These are phyloP conservation scores for Inonotus obliquus DNA, from an alignment of 1,284 basidiomycete species.

Conservation along the genomic window DNA sequence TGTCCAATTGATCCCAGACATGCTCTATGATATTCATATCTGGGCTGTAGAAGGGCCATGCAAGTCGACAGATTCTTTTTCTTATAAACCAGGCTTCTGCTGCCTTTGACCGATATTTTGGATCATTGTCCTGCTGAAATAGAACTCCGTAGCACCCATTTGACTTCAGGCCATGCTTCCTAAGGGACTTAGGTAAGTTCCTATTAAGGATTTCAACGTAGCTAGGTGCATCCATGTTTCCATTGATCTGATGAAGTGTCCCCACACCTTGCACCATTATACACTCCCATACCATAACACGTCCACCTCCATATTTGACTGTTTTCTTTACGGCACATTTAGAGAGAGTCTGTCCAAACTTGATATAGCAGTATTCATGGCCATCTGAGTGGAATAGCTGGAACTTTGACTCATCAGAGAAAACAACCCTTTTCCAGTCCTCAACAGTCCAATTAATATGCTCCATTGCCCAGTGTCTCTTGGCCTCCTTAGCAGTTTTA, in stretches of 20 bases:
- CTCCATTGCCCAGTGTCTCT: constrained; percentile 13
- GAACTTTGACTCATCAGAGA: constrained; percentile 26
- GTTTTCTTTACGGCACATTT: constrained; percentile 19
- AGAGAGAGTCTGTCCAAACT: constrained; percentile 20
- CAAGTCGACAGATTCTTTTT: constrained; percentile 27
- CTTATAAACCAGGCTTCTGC: constrained; percentile 30
- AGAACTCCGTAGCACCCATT: constrained; percentile 10
- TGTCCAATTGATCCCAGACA: constrained; percentile 31
- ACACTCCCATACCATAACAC: constrained; percentile 30
- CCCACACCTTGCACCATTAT: constrained; percentile 24
- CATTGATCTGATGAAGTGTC: constrained; percentile 25
- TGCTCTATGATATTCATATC: constrained; percentile 38
- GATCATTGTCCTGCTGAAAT: constrained; percentile 35
- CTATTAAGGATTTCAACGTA: constrained; percentile 28
- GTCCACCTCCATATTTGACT: constrained; percentile 28
- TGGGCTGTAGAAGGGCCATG: constrained; percentile 33
- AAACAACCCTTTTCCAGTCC: constrained; percentile 22
- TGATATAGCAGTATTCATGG: constrained; percentile 21
- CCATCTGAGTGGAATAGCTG: constrained; percentile 27
- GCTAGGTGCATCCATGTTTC: constrained; percentile 23
- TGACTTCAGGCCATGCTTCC: constrained; percentile 20
- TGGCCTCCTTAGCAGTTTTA: not conserved
- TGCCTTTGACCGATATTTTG: constrained; percentile 13
- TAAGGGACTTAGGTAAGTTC: constrained; percentile 26
- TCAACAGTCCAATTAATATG: constrained; percentile 20